Base-by-base conservation (phyloP, 2,329 filamentous ascomycete species). In the Fusarium irregulare region DNA sequence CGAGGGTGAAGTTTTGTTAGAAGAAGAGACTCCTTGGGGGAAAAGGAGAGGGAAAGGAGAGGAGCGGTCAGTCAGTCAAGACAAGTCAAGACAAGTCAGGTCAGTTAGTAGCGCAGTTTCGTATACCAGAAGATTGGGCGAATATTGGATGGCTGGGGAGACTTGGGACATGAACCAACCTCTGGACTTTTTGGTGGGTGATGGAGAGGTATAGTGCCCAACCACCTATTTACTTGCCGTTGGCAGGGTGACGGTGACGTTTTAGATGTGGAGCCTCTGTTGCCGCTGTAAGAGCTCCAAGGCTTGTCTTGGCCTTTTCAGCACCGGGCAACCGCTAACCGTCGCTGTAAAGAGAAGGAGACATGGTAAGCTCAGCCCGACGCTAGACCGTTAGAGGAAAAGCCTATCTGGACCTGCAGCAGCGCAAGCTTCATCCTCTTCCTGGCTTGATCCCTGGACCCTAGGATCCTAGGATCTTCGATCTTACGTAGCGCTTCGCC, bases 161-260 rank as follows among this genome's bases (percentile, higher is more conserved):
- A 68, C 53, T 66, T 73, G 71, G 56, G 53, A 61, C 50, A 51
- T 42, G 37, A 41, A 72, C 73, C 73, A 74, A 56, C 68, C 72
- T 71, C 70, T 66, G 63, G 65, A 72, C 53, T 75, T 75, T 75
- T 71, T 41, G 64, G 70, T 46, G 53, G 61, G 59, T 40, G 63
- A 60, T 60, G 46, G 55, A 66, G 61, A 68, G 45, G 48, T 45
- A 42, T 54, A 56, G 68, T 63, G 49, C 42, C 72, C 73, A 74
- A 64, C 73, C 72, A 76, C 73, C 65, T 76, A 73, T 75, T 73
- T 75, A 75, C 73, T 44, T 13, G 23, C 18, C 27, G 73, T 75
- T 75, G 73, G 53, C 73, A 48, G 51, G 69, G 70, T 20, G 61
- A 75, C 56, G 49, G 68, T 71, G 68, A 73, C 73, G 71, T 73